Conservation (phyloP, 352 stramenopile genomes). For the Globisporangium polare region DNA sequence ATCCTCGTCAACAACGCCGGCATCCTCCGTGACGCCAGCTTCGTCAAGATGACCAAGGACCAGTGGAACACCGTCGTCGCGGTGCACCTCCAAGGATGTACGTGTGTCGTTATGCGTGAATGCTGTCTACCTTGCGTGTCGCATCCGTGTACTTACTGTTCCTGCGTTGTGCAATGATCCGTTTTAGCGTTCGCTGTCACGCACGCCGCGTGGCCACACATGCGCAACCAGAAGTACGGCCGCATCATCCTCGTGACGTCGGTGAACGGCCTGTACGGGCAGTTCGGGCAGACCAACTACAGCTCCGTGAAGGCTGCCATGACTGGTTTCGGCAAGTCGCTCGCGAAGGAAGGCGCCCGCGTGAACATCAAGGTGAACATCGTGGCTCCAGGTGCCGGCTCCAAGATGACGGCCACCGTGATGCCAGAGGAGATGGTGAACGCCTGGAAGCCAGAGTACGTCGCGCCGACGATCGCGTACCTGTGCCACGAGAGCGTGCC, state of each 20-base stretch:
- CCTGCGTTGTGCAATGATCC: slow-evolving; percentile 45
- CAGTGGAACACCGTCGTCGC: slow-evolving; percentile 87
- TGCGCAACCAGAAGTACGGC: slow-evolving; percentile 89
- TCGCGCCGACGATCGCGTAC: slow-evolving; percentile 83
- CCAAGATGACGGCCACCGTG: slow-evolving; percentile 84
- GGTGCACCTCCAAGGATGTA: slow-evolving; percentile 86
- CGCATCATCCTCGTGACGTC: slow-evolving; percentile 86
- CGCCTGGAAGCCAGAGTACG: slow-evolving; percentile 86
- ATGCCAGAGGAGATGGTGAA: slow-evolving; percentile 82
- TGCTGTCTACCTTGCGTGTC: slow-evolving; percentile 5
- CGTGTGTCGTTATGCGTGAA: slow-evolving; percentile 15
- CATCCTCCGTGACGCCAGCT: slow-evolving; percentile 90
- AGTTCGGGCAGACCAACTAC: slow-evolving; percentile 81
- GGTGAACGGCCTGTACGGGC: slow-evolving; percentile 74
- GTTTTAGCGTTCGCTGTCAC: slow-evolving; percentile 66
- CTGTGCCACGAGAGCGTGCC: slow-evolving; percentile 82
- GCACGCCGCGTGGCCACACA: slow-evolving; percentile 83
- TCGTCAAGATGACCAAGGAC: slow-evolving; percentile 88
- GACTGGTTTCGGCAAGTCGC: slow-evolving; percentile 58
- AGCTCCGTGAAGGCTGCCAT: slow-evolving; percentile 75
- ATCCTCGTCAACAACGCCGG: slow-evolving; percentile 93
- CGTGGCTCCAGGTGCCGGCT: slow-evolving; percentile 80
- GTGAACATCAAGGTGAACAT: slow-evolving; percentile 89
- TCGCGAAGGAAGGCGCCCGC: slow-evolving; percentile 76
- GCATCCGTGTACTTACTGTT: neutral